phyloP scores from a whole-genome alignment of 2,329 filamentous ascomycete genomes.

The Zymoseptoria passerinii region DNA sequence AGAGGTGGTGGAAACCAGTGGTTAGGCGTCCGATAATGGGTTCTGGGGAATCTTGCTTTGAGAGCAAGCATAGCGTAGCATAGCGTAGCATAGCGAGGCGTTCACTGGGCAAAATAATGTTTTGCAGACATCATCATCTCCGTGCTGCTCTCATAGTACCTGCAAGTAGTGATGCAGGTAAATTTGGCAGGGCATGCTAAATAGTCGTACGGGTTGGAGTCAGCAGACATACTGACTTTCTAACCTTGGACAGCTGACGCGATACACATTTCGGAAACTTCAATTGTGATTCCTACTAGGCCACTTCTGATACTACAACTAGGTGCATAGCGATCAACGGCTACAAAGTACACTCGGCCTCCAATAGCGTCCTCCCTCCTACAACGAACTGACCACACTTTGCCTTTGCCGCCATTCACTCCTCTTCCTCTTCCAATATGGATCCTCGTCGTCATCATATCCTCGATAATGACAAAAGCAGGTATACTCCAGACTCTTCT shows the following conservation, averaged over 20 bases:
- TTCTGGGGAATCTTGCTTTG: no score
- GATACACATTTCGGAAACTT: not conserved
- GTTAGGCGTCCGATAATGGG: not conserved
- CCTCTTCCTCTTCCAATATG: slow-evolving; percentile 4
- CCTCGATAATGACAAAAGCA: slow-evolving; percentile 23
- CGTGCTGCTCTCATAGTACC: no score
- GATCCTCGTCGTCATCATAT: slow-evolving; percentile 19
- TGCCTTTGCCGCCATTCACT: not conserved
- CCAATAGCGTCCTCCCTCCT: not conserved
- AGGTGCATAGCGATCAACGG: not conserved
- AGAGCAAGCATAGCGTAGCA: not conserved
- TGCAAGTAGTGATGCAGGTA: no score
- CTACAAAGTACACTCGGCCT: not conserved
- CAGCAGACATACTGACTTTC: no score
- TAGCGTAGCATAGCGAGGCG: not conserved
- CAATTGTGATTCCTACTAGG: not conserved
- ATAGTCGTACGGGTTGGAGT: no score
- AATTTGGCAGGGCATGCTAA: no score
- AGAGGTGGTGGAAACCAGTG: slow-evolving; percentile 47
- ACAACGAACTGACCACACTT: not conserved
- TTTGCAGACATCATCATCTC: not conserved
- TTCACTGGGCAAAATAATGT: not conserved
- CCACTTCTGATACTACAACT: not conserved
- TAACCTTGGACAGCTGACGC: no score
- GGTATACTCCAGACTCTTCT: slow-evolving; percentile 16